These are phyloP conservation scores for Marchantia polymorpha DNA, from an alignment of 225 moss, liverwort and hornwort species.

Conservation along the genomic window DNA sequence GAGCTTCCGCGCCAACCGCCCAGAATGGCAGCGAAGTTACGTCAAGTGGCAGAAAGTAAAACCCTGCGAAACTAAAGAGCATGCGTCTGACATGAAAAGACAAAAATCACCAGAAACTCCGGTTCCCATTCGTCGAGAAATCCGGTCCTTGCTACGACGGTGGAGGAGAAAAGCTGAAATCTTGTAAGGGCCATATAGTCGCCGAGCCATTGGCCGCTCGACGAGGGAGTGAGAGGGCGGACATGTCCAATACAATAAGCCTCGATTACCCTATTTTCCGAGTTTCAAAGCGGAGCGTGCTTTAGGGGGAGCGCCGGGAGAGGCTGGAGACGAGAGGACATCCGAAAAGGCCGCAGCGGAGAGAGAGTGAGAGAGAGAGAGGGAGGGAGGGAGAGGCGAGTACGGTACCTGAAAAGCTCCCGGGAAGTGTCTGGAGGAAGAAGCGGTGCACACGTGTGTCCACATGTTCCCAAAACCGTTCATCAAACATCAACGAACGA, in stretches of 20 bases:
- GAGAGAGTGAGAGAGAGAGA: no score
- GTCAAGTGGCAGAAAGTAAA: not conserved
- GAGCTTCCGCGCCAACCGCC: not conserved
- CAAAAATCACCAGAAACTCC: not conserved
- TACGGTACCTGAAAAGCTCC: conserved; percentile 6
- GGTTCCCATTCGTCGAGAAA: not conserved
- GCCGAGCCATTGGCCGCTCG: not conserved
- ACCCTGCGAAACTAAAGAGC: not conserved
- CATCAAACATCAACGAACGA: conserved; percentile 10
- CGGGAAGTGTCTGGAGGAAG: not conserved
- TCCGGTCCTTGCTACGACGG: no score
- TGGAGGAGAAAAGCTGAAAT: not conserved
- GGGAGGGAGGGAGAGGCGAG: not conserved
- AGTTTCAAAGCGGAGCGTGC: not conserved
- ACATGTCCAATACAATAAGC: not conserved
- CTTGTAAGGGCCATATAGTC: not conserved
- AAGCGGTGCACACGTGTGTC: not conserved
- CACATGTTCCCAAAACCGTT: conserved; percentile 3
- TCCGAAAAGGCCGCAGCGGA: not conserved
- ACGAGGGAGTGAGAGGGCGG: not conserved
- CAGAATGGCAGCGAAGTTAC: not conserved
- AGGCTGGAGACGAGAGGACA: not conserved
- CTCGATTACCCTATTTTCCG: not conserved
- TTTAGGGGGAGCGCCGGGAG: not conserved
- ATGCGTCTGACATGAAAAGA: not conserved